Conservation (phyloP, 495 filamentous ascomycete genomes). For the Parachaetomium inaequale region DNA sequence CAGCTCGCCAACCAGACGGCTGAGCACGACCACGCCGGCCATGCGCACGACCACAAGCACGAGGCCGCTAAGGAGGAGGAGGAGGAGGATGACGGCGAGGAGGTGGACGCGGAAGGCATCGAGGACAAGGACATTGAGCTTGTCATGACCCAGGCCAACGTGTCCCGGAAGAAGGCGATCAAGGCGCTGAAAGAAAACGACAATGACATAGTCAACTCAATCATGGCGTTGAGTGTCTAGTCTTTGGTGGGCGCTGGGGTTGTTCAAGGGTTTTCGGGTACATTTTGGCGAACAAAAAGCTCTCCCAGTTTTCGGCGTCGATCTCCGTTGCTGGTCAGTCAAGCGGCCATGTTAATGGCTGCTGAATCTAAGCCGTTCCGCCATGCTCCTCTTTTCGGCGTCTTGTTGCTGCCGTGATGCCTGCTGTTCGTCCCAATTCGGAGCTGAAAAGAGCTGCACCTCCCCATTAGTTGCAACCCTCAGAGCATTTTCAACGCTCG, state of each 20-base stretch:
- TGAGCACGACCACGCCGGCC: constrained; percentile 59
- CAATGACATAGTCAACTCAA: constrained; percentile 99
- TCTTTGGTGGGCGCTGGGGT: constrained; percentile 11
- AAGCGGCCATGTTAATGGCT: neutral
- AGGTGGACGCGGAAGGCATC: constrained; percentile 87
- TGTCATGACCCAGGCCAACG: constrained; percentile 95
- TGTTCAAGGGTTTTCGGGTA: constrained; percentile 5
- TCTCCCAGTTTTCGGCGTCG: neutral
- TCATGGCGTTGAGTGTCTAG: constrained; percentile 98
- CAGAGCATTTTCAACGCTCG: no score
- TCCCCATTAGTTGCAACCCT: neutral
- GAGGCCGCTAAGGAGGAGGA: constrained; percentile 76
- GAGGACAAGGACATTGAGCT: constrained; percentile 99
- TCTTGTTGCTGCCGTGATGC: neutral
- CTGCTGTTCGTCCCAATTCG: neutral
- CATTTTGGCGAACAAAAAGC: constrained; percentile 8
- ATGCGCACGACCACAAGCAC: constrained; percentile 60
- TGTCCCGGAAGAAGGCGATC: constrained; percentile 95
- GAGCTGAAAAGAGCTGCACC: neutral
- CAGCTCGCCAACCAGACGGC: constrained; percentile 76
- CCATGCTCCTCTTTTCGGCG: neutral
- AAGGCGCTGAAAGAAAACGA: constrained; percentile 98
- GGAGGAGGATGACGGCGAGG: constrained; percentile 93
- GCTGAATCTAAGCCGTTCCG: constrained; percentile 6
- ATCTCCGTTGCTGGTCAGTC: constrained; percentile 6